Base-by-base conservation (phyloP, 345 rosid genomes). In the Citrus cavaleriei region DNA sequence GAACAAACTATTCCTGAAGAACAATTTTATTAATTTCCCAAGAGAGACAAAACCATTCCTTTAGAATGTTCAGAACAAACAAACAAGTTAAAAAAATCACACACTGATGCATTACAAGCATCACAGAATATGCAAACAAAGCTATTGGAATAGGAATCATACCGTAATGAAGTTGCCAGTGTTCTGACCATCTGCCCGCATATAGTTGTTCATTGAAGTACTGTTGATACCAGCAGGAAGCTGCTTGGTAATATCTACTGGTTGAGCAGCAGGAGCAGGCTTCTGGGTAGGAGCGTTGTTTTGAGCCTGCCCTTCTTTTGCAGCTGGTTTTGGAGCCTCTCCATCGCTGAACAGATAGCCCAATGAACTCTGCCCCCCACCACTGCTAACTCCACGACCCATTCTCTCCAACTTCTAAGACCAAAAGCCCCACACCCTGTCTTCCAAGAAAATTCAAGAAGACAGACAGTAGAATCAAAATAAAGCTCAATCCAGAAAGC, bases 321-420 rank as follows among this genome's bases (percentile, higher is more conserved):
- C 21, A n/a, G 81, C 87, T 40, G 93, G 74, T 77, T 90, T 90
- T 64, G 98, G 96, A 81, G 89, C 91, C 83, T 92, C 96, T 63
- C 90, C 94, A 40, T 63, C 78, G 3, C 98, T 93, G 76, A 93
- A 93, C 61, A 93, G 89, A 79, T 93, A 93, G 35, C 96, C 96
- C 80, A 93, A 78, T 46, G 98, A 93, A 79, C 98, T 93, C 88
- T 90, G 98, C 24, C 96, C 96, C 38, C 98, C 98, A 68, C 98
- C 98, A 42, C 85, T 77, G 74, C 98, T 92, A 65, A 86, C 88
- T 85, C 98, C 98, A 64, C 94, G 96, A 70, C 93, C 92, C 94
- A 93, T 93, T 46, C 67, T 77, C 67, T 80, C 72, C 28, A 70
- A 65, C 72, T 71, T 68, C 75, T 6, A 1, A 7, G 21, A 60